Percentiles rank a stretch among this genome's conserved stretches.
These are phyloP conservation scores for Exserohilum rostratum DNA, from an alignment of 2,329 filamentous ascomycete species.

Conservation along the genomic window DNA sequence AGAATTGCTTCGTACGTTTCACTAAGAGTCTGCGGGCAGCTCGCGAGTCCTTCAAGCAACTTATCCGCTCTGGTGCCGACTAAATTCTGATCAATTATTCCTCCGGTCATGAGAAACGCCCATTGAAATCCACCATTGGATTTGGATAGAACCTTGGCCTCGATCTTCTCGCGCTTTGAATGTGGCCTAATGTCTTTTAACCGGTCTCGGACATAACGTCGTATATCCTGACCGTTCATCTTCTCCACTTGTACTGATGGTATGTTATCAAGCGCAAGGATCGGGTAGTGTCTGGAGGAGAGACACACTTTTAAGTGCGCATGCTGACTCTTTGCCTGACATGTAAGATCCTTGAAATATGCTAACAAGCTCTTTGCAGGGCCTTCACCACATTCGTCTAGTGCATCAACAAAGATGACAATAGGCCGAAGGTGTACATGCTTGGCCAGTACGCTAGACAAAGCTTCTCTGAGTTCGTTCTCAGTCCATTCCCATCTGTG, in stretches of 20 bases:
- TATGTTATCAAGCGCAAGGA: constrained; percentile 41
- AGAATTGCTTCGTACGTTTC: not conserved
- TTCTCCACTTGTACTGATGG: constrained; percentile 39
- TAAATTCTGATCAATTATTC: constrained; percentile 6
- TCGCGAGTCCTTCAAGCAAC: not conserved
- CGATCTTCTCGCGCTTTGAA: constrained; percentile 10
- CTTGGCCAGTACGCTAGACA: constrained; percentile 10
- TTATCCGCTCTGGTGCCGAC: not conserved
- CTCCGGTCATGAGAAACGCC: constrained; percentile 11
- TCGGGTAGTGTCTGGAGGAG: constrained; percentile 57
- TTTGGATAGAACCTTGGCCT: constrained; percentile 9
- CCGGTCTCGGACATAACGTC: constrained; percentile 3
- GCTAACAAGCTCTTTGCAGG: constrained; percentile 14
- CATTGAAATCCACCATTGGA: constrained; percentile 15
- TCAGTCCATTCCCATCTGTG: constrained; percentile 18
- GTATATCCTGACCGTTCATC: constrained; percentile 46
- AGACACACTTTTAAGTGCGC: constrained; percentile 49
- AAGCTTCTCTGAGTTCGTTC: constrained; percentile 18
- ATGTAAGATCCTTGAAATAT: constrained; percentile 10
- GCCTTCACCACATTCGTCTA: constrained; percentile 20
- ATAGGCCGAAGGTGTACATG: constrained; percentile 5
- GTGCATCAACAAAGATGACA: constrained; percentile 17
- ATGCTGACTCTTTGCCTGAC: constrained; percentile 5
- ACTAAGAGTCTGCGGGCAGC: not conserved
- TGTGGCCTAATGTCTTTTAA: constrained; percentile 7